These are phyloP conservation scores for Monilinia fructigena DNA, from an alignment of 2,329 filamentous ascomycete species.

Conservation along the genomic window DNA sequence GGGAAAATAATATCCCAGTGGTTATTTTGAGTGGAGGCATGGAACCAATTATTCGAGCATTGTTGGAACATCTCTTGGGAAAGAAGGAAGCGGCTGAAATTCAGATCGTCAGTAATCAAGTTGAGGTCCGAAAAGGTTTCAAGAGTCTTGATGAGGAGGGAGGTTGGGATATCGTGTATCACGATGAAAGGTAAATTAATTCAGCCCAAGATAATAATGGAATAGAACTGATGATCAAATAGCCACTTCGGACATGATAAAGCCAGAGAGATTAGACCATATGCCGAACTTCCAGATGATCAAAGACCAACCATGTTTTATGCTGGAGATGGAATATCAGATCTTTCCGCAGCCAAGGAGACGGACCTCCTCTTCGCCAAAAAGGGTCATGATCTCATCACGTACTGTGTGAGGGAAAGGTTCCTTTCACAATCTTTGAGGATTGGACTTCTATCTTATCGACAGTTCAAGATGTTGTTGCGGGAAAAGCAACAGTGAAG, in stretches of 20 bases:
- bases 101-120: slow-evolving; percentile 88
- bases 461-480: slow-evolving; percentile 74
- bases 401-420: slow-evolving; percentile 80
- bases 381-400: slow-evolving; percentile 82
- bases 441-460: slow-evolving; percentile 78
- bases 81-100: slow-evolving; percentile 68
- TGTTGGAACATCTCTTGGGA: slow-evolving; percentile 80
- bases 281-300: slow-evolving; percentile 66
- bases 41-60: slow-evolving; percentile 82
- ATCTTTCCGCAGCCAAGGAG: slow-evolving; percentile 87
- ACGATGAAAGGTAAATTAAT: slow-evolving; percentile 69
- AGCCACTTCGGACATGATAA: slow-evolving; percentile 90
- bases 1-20: slow-evolving; percentile 80
- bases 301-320: slow-evolving; percentile 85
- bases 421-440: slow-evolving; percentile 85
- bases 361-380: slow-evolving; percentile 94
- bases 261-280: slow-evolving; percentile 84
- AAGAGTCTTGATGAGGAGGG: slow-evolving; percentile 74
- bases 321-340: slow-evolving; percentile 90
- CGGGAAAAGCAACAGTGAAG: slow-evolving; percentile 67
- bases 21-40: slow-evolving; percentile 92
- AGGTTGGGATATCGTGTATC: slow-evolving; percentile 86
- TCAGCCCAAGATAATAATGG: neutral
- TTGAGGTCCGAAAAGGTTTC: slow-evolving; percentile 57
- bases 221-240: slow-evolving; percentile 5